A percentile compares a stretch with the other conserved stretches of the same genome.
These are phyloP conservation scores for Syncephalastrum monosporum DNA, from an alignment of 371 early-diverging fungal species.

Conservation along the genomic window DNA sequence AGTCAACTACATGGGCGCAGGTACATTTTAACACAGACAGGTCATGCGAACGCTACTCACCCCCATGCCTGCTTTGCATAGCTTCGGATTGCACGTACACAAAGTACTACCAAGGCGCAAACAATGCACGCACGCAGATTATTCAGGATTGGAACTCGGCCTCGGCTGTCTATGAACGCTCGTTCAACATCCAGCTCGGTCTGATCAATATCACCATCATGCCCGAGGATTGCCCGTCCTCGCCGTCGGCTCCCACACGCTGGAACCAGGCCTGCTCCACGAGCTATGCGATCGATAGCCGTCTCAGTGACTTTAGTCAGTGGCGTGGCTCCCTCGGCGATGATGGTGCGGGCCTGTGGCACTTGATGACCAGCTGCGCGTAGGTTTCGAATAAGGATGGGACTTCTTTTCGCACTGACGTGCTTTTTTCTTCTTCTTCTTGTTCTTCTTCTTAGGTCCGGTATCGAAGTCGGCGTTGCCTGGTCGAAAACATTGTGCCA, in stretches of 20 bases:
- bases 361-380: constrained; percentile 89
- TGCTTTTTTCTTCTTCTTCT: too few species aligned
- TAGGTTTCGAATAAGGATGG: constrained; percentile 22
- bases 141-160: constrained; percentile 78
- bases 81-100: constrained; percentile 85
- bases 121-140: constrained; percentile 68
- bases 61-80: not conserved
- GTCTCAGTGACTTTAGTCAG: constrained; percentile 84
- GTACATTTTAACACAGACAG: constrained; percentile 12
- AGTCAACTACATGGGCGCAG: constrained; percentile 29
- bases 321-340: constrained; percentile 77
- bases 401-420: not conserved
- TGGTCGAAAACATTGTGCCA: constrained; percentile 86
- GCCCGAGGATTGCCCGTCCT: constrained; percentile 58
- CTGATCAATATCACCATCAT: constrained; percentile 81
- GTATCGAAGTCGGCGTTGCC: constrained; percentile 90
- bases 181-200: constrained; percentile 90
- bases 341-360: constrained; percentile 93
- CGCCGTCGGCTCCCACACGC: constrained; percentile 24
- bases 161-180: constrained; percentile 78
- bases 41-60: constrained; percentile 1
- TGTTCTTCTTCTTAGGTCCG: constrained; percentile 44
- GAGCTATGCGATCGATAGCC: constrained; percentile 68
- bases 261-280: constrained; percentile 86
- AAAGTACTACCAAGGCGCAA: constrained; percentile 51